A percentile compares a stretch with the other conserved stretches of the same genome.
Evolutionary conservation across 1,284 basidiomycete species (phyloP).

Genomic region (Peniophora sp.): DNA sequence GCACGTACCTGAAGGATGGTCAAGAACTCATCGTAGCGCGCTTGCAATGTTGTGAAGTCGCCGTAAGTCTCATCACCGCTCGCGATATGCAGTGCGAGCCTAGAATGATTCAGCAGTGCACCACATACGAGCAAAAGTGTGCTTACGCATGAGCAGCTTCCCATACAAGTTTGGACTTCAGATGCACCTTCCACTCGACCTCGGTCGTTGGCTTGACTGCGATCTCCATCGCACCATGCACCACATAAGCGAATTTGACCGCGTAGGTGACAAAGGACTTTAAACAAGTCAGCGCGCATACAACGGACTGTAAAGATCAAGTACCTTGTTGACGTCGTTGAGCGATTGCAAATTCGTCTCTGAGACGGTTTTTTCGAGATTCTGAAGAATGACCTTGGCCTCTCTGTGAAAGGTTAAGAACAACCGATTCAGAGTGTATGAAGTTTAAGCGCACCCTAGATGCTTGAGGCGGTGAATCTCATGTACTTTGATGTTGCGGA

Average conservation of each 20-base stretch:
- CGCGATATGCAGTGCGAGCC: neutral
- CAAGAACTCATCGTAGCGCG: constrained; percentile 5
- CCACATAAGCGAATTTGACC: constrained; percentile 5
- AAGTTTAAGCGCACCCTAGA: too few species aligned
- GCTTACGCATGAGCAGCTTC: constrained; percentile 5
- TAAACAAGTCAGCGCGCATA: neutral
- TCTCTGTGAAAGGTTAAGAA: too few species aligned
- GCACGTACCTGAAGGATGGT: constrained; percentile 3
- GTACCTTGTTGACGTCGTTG: too few species aligned
- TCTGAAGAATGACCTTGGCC: too few species aligned
- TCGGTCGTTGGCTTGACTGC: neutral
- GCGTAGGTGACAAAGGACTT: constrained; percentile 2
- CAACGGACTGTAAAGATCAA: too few species aligned
- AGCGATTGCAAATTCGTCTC: too few species aligned
- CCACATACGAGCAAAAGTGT: neutral
- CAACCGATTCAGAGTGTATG: too few species aligned
- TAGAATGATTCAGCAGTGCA: neutral
- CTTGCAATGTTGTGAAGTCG: neutral
- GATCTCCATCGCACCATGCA: constrained; percentile 6
- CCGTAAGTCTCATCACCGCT: constrained; percentile 1
- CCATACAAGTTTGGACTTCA: constrained; percentile 8
- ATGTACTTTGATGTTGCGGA: too few species aligned
- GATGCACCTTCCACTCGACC: neutral
- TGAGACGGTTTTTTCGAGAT: too few species aligned
- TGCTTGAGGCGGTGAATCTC: too few species aligned